A percentile compares a stretch with the other conserved stretches of the same genome.
phyloP scores from a whole-genome alignment of 23 red algal species.

The Gracilariopsis chorda region DNA sequence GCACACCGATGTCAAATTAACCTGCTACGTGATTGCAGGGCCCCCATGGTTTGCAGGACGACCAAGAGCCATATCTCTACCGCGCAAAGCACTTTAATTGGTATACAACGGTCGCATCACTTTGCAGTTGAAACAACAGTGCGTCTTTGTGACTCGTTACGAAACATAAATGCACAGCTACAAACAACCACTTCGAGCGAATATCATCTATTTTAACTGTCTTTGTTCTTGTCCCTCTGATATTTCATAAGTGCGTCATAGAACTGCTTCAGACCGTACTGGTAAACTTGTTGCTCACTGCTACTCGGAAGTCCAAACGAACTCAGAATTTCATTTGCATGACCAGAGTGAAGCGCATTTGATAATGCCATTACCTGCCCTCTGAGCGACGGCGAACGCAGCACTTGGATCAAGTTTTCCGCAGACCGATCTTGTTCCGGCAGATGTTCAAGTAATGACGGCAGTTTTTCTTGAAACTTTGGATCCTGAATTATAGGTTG shows the following conservation, averaged over 20 bases:
- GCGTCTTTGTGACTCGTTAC: no score
- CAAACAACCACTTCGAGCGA: no score
- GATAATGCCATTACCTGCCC: constrained; percentile 21
- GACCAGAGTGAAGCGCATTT: constrained; percentile 32
- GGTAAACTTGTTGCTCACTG: not conserved
- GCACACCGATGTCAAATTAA: no score
- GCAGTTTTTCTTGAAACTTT: not conserved
- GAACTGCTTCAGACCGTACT: constrained; percentile 35
- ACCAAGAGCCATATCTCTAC: no score
- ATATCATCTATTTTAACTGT: not conserved
- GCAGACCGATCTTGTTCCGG: constrained; percentile 33
- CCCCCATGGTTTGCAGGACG: no score
- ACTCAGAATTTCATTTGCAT: constrained; percentile 31
- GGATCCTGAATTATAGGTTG: not conserved
- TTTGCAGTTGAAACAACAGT: no score
- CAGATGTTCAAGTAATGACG: not conserved
- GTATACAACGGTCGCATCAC: no score
- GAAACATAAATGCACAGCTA: no score
- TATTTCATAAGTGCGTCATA: constrained; percentile 22
- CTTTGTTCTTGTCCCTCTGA: constrained; percentile 4
- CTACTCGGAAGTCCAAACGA: constrained; percentile 34
- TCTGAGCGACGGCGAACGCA: constrained; percentile 36
- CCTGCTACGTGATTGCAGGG: no score
- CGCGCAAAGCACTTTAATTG: no score
- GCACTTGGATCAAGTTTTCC: not conserved